A percentile compares a stretch with the other conserved stretches of the same genome.
These are phyloP conservation scores for Diatrype stigma DNA, from an alignment of 2,329 filamentous ascomycete species.

Conservation along the genomic window DNA sequence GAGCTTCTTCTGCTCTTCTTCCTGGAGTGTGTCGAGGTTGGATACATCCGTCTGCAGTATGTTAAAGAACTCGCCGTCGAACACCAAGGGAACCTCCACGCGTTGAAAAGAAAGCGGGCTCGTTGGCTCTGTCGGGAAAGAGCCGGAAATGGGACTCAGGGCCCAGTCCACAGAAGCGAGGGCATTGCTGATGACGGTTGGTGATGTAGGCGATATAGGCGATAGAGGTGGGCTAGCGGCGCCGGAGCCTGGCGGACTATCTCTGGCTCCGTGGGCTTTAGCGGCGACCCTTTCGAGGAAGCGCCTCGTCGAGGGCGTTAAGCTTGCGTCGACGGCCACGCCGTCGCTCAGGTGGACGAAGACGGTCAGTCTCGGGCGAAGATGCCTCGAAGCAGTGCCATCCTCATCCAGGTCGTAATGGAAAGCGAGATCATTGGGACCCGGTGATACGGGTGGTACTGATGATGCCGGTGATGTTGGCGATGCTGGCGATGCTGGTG, in stretches of 20 bases:
- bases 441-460: no score
- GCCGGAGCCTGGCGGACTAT: background rate
- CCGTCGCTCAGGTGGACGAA: conserved; percentile 64
- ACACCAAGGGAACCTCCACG: conserved; percentile 72
- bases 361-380: conserved; percentile 67
- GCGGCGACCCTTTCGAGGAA: conserved; percentile 59
- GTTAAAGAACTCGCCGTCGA: conserved; percentile 76
- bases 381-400: conserved; percentile 37
- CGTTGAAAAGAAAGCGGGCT: conserved; percentile 21
- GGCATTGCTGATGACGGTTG: no score
- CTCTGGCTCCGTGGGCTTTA: conserved; percentile 16
- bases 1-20: conserved; percentile 60
- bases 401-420: conserved; percentile 54
- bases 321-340: conserved; percentile 61
- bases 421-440: conserved; percentile 27
- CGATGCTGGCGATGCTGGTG: no score
- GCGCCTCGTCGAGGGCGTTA: conserved; percentile 60
- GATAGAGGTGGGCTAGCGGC: background rate
- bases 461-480: no score
- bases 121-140: background rate
- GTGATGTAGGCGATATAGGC: background rate
- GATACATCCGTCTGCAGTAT: conserved; percentile 68
- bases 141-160: no score
- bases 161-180: background rate
- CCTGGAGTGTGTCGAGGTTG: conserved; percentile 64